Percentiles rank a stretch among this genome's conserved stretches.
Conservation (phyloP, 1,284 basidiomycete genomes). For the Tilletia setariae region DNA sequence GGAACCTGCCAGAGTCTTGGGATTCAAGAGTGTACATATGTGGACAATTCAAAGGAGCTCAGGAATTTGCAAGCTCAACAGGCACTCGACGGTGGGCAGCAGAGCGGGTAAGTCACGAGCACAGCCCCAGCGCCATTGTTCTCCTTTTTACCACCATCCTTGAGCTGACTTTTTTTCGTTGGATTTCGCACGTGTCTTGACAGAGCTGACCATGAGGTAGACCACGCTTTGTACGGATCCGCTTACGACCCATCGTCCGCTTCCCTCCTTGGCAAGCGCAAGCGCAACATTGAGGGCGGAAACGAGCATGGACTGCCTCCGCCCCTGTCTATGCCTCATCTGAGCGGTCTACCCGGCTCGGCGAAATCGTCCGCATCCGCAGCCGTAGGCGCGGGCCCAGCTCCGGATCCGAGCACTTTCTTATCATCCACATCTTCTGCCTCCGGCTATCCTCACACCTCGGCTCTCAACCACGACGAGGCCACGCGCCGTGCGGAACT, state of each 20-base stretch:
- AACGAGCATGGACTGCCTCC: no score
- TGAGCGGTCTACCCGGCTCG: no score
- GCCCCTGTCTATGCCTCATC: no score
- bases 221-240: neutral
- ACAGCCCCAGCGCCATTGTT: neutral
- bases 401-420: no score
- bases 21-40: constrained; percentile 37
- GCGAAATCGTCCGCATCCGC: neutral
- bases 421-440: constrained; percentile 26
- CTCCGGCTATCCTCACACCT: neutral
- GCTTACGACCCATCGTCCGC: constrained; percentile 11
- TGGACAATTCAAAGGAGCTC: constrained; percentile 29
- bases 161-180: no score
- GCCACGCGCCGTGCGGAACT: constrained; percentile 8
- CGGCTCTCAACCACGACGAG: neutral
- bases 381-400: no score
- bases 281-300: constrained; percentile 20
- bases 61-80: neutral
- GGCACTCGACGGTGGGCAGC: neutral
- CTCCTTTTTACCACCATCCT: no score
- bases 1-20: constrained; percentile 37
- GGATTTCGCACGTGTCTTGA: constrained; percentile 12
- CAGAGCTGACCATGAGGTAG: neutral
- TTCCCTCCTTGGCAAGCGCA: constrained; percentile 32
- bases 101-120: constrained; percentile 1